Conservation (phyloP, 805 yeast genomes). For the Metschnikowia koreensis region DNA sequence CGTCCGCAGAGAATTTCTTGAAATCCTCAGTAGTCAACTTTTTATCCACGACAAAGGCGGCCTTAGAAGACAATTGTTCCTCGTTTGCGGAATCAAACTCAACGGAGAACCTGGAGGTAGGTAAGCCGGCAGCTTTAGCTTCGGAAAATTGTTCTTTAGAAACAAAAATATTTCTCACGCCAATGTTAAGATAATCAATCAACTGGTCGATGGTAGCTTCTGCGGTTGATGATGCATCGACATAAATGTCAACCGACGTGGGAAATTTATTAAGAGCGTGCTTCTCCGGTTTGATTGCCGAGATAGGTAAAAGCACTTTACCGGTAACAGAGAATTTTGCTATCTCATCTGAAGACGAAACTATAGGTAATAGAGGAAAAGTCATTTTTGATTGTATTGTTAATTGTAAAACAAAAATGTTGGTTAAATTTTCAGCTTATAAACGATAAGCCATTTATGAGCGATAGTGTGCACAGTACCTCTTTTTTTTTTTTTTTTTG, state of each 20-base stretch:
- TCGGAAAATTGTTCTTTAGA: constrained; percentile 14
- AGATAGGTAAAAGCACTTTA: constrained; percentile 30
- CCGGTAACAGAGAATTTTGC: constrained; percentile 33
- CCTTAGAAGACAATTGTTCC: constrained; percentile 18
- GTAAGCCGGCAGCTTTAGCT: constrained; percentile 15
- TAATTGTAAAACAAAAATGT: not conserved
- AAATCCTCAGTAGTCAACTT: constrained; percentile 17
- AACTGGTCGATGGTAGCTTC: constrained; percentile 38
- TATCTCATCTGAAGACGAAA: constrained; percentile 23
- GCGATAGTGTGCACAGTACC: constrained; percentile 1
- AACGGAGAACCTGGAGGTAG: constrained; percentile 18
- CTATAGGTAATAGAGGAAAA: constrained; percentile 39
- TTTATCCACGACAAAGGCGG: constrained; percentile 23
- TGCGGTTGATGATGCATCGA: constrained; percentile 27
- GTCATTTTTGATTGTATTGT: constrained; percentile 23
- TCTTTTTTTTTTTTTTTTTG: not conserved
- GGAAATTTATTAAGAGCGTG: constrained; percentile 34
- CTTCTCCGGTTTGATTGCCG: constrained; percentile 28
- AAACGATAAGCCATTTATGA: constrained; percentile 2
- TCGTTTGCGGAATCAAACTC: constrained; percentile 6
- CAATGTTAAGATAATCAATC: constrained; percentile 54
- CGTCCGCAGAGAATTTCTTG: constrained; percentile 21
- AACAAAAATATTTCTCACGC: constrained; percentile 50
- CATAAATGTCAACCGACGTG: constrained; percentile 25
- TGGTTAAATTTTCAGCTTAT: not conserved